phyloP scores from a whole-genome alignment of 345 rosid species.

The Hibiscus trionum region DNA sequence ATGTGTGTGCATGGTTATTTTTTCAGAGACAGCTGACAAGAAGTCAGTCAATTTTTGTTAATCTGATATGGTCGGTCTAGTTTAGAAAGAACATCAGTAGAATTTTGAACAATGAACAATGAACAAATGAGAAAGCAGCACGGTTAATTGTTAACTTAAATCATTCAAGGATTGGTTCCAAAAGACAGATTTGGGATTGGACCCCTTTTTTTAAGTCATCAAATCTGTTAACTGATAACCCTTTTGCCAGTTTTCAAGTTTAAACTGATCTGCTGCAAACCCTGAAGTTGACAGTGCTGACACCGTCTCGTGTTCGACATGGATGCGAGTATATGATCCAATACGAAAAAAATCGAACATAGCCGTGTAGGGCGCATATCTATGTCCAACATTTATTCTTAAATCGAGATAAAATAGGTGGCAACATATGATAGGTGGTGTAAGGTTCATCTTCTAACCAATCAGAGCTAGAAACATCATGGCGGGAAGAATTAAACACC shows the following conservation, averaged over 20 bases:
- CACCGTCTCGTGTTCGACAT: background rate
- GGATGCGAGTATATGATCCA: background rate
- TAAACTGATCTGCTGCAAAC: background rate
- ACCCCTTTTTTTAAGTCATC: background rate
- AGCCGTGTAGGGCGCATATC: background rate
- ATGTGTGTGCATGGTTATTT: background rate
- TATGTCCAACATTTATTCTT: background rate
- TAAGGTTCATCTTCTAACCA: background rate
- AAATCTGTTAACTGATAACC: background rate
- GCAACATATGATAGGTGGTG: background rate
- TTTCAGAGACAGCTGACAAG: background rate
- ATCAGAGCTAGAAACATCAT: background rate
- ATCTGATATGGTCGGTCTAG: constrained; percentile 22
- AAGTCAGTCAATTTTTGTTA: background rate
- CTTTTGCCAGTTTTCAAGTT: background rate
- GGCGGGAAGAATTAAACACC: background rate
- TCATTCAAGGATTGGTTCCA: constrained; percentile 1
- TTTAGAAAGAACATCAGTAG: background rate
- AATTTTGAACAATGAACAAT: background rate
- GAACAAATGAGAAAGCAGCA: constrained; percentile 8
- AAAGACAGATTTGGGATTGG: background rate
- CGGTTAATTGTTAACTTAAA: background rate
- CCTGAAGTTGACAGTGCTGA: constrained; percentile 3
- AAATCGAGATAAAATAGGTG: background rate
- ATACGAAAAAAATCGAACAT: background rate